Conservation (phyloP, 2,329 filamentous ascomycete species). For the Rhinocladiella mackenziei region DNA sequence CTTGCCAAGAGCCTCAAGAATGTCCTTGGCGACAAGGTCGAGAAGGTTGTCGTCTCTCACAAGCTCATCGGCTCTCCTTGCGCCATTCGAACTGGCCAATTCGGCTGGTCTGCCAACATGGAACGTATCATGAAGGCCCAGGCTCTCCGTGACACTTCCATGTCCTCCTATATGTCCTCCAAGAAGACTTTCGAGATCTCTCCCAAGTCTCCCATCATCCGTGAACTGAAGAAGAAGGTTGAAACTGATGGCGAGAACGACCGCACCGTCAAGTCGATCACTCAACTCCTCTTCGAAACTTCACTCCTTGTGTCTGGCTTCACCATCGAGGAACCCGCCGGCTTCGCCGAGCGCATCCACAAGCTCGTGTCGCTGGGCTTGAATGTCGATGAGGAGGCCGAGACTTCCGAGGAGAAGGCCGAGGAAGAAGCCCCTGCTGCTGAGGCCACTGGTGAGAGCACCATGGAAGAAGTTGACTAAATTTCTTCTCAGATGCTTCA, state of each 20-base stretch:
- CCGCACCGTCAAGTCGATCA: conserved; percentile 98
- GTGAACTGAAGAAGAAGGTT: conserved; percentile 99
- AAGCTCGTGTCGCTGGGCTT: conserved; percentile 97
- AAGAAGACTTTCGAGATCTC: conserved; percentile 99
- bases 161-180: conserved; percentile 99
- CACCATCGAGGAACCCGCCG: conserved; percentile 97
- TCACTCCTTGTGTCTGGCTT: conserved; percentile 97
- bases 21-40: conserved; percentile 97
- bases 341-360: conserved; percentile 98
- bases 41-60: conserved; percentile 99
- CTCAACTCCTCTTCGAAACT: conserved; percentile 97
- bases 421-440: conserved; percentile 56
- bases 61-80: conserved; percentile 93
- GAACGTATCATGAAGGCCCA: conserved; percentile 99
- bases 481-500: conserved; percentile 30
- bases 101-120: conserved; percentile 99
- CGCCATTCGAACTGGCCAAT: conserved; percentile 98
- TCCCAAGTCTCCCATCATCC: conserved; percentile 94
- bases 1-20: conserved; percentile 98
- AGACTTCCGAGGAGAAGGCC: conserved; percentile 58
- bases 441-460: conserved; percentile 73
- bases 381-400: conserved; percentile 92
- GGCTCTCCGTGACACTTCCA: conserved; percentile 98
- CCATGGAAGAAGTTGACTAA: conserved; percentile 99
- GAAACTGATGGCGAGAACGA: conserved; percentile 96